Conservation (phyloP, 179 eudicot species). For the Corrigiola litoralis region DNA sequence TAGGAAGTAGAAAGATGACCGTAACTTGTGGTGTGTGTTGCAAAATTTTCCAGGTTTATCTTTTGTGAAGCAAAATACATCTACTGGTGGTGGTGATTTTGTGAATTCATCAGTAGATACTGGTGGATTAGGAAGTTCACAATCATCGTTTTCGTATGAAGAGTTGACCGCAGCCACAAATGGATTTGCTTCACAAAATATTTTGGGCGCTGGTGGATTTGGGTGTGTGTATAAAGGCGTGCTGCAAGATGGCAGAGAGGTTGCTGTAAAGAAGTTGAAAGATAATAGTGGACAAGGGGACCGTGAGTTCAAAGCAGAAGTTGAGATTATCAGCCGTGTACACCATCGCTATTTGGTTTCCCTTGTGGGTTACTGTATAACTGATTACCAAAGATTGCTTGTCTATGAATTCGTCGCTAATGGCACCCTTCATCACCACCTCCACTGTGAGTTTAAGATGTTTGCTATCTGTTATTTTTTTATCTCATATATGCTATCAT, state of each 20-base stretch:
- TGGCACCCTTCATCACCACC: constrained; percentile 75
- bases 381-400: constrained; percentile 69
- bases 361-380: constrained; percentile 91
- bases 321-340: constrained; percentile 90
- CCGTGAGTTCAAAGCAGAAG: constrained; percentile 93
- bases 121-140: constrained; percentile 54
- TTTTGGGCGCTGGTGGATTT: constrained; percentile 92
- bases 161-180: constrained; percentile 68
- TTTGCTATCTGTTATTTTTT: background rate
- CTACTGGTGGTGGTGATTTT: constrained; percentile 44
- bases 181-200: constrained; percentile 58
- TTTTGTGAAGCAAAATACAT: constrained; percentile 40
- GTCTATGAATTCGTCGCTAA: constrained; percentile 88
- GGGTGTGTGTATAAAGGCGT: constrained; percentile 87
- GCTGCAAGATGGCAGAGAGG: constrained; percentile 73
- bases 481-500: background rate
- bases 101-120: constrained; percentile 43
- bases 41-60: constrained; percentile 48
- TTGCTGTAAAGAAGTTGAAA: constrained; percentile 88
- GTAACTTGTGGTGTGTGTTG: background rate
- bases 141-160: constrained; percentile 72
- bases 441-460: constrained; percentile 57
- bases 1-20: background rate
- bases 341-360: constrained; percentile 95
- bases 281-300: constrained; percentile 90